Conservation (phyloP, 164 flowering plant species). For the Tetracentron sinense region DNA sequence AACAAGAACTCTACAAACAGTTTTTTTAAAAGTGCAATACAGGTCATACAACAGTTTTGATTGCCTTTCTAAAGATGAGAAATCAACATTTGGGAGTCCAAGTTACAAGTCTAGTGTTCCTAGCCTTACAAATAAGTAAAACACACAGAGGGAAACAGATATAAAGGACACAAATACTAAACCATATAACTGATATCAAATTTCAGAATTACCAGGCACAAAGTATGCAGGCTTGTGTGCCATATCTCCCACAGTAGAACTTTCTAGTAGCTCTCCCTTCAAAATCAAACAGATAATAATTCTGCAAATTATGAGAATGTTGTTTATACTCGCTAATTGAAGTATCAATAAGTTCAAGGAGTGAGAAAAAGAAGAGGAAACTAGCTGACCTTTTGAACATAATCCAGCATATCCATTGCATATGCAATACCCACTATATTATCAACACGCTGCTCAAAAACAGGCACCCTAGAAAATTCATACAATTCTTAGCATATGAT, state of each 20-base stretch:
- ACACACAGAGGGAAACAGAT: neutral
- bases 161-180: neutral
- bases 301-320: conserved; percentile 38
- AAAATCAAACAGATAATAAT: conserved; percentile 54
- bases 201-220: conserved; percentile 97
- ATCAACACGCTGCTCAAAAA: conserved; percentile 97
- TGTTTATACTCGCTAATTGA: conserved; percentile 21
- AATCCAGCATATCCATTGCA: conserved; percentile 96
- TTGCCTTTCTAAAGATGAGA: neutral
- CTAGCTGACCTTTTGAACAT: conserved; percentile 72
- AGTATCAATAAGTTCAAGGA: conserved; percentile 8
- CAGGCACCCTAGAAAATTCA: conserved; percentile 73
- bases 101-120: neutral
- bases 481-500: conserved; percentile 7
- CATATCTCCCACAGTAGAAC: conserved; percentile 77
- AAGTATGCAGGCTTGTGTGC: conserved; percentile 98
- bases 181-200: no score
- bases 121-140: conserved; percentile 1
- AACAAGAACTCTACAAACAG: no score
- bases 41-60: neutral
- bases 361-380: conserved; percentile 2
- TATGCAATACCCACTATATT: conserved; percentile 98
- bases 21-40: neutral
- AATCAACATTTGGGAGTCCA: neutral
- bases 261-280: conserved; percentile 94